Evolutionary conservation across 1,284 basidiomycete species (phyloP).

Genomic region (Leccinum griseonigrum): DNA sequence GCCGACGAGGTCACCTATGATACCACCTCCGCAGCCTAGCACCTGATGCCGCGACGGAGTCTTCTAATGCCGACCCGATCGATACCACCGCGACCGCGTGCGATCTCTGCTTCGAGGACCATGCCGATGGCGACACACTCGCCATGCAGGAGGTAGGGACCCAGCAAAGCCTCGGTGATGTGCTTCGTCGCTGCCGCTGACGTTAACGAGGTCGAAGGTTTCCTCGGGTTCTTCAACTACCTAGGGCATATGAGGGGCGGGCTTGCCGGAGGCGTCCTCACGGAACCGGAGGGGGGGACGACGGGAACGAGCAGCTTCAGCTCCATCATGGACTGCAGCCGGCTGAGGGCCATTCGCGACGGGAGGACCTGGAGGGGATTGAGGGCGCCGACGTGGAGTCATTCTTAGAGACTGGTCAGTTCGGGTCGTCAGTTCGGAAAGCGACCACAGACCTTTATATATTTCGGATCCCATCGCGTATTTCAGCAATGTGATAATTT

Average conservation of each 20-base stretch:
- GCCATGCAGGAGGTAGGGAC: no score
- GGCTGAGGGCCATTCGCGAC: not conserved
- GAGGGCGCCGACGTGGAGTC: not conserved
- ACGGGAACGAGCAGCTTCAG: not conserved
- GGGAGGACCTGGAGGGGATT: not conserved
- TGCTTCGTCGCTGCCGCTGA: not conserved
- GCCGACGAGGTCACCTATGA: conserved; percentile 96
- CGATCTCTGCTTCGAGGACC: no score
- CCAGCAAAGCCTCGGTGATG: no score
- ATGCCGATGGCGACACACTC: no score
- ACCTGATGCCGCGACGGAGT: no score
- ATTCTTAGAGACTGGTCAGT: no score
- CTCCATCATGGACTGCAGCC: not conserved
- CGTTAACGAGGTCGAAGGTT: not conserved
- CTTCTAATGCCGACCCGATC: no score
- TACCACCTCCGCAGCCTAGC: conserved; percentile 71
- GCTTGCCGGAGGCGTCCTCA: not conserved
- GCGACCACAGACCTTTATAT: no score
- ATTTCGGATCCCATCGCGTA: no score
- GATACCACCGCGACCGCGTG: no score
- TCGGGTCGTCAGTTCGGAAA: no score
- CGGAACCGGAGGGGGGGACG: not conserved
- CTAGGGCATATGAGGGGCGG: not conserved
- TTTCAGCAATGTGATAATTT: no score
- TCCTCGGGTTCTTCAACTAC: not conserved